Conservation (phyloP, 1,139 yeast species). For the Debaryomycetaceae sp. region DNA sequence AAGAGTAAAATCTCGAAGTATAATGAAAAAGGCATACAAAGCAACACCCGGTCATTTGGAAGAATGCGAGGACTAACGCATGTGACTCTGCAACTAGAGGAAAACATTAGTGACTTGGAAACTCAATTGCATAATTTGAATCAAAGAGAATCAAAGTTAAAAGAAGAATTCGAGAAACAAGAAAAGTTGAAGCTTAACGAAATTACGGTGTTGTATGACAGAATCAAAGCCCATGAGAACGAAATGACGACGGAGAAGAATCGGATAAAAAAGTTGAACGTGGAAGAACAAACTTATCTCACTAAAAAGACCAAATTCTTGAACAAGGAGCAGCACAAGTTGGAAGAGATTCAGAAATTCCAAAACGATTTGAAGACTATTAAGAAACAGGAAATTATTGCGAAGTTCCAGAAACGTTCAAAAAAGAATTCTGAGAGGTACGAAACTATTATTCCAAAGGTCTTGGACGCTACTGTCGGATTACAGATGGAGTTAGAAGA, state of each 20-base stretch:
- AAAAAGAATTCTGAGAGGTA: slow-evolving; percentile 34
- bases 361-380: slow-evolving; percentile 26
- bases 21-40: slow-evolving; percentile 16
- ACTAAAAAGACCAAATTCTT: slow-evolving; percentile 26
- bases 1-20: slow-evolving; percentile 46
- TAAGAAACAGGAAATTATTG: slow-evolving; percentile 25
- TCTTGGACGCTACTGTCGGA: slow-evolving; percentile 18
- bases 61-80: slow-evolving; percentile 43
- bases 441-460: slow-evolving; percentile 35
- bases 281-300: slow-evolving; percentile 18
- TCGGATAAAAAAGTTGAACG: slow-evolving; percentile 20
- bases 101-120: slow-evolving; percentile 29
- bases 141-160: slow-evolving; percentile 14
- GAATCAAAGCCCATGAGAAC: slow-evolving; percentile 23
- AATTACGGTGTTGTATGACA: slow-evolving; percentile 22
- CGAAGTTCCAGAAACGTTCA: slow-evolving; percentile 26
- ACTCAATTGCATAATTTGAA: slow-evolving; percentile 17
- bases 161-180: slow-evolving; percentile 15
- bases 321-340: slow-evolving; percentile 19
- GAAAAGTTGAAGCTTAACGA: slow-evolving; percentile 19
- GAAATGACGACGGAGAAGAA: slow-evolving; percentile 19
- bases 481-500: slow-evolving; percentile 10
- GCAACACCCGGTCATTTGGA: slow-evolving; percentile 32
- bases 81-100: slow-evolving; percentile 38
- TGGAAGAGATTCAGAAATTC: slow-evolving; percentile 25